Evolutionary conservation across 2,329 filamentous ascomycete genomes (phyloP).

Genomic region (Phyllosticta ampelicida): DNA sequence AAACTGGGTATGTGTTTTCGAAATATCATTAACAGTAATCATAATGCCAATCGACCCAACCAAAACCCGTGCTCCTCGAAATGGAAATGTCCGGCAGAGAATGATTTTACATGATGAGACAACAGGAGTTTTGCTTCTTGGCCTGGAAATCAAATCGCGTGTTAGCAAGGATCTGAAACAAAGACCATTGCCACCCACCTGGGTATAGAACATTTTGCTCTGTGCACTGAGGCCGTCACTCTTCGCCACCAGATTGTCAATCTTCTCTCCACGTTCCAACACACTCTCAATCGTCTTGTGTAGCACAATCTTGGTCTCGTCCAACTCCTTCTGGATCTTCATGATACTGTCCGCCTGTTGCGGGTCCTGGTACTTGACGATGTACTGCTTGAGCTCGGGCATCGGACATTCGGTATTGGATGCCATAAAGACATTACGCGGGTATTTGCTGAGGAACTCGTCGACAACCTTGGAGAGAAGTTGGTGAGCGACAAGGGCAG

Average conservation of each 20-base stretch:
- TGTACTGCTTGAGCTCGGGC: slow-evolving; percentile 70
- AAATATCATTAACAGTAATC: slow-evolving; percentile 10
- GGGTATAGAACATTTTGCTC: slow-evolving; percentile 95
- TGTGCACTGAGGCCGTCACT: slow-evolving; percentile 80
- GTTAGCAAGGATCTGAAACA: slow-evolving; percentile 7
- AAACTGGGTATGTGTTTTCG: slow-evolving; percentile 10
- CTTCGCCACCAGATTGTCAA: slow-evolving; percentile 87
- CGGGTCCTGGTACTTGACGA: slow-evolving; percentile 73
- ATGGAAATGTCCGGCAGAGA: slow-evolving; percentile 1
- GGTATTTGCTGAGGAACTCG: slow-evolving; percentile 71
- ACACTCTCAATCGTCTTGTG: slow-evolving; percentile 93
- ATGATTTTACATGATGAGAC: slow-evolving; percentile 39
- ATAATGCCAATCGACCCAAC: slow-evolving; percentile 7
- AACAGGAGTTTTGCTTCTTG: slow-evolving; percentile 53
- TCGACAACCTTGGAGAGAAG: slow-evolving; percentile 78
- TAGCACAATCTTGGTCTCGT: slow-evolving; percentile 93
- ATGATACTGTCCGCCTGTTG: slow-evolving; percentile 82
- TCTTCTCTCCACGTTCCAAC: slow-evolving; percentile 88
- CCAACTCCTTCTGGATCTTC: slow-evolving; percentile 92
- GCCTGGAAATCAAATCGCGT: slow-evolving; percentile 26
- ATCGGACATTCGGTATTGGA: slow-evolving; percentile 46
- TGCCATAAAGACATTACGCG: slow-evolving; percentile 54
- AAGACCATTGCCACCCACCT: slow-evolving; percentile 36
- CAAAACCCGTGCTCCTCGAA: slow-evolving; percentile 3
- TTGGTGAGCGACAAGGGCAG: slow-evolving; percentile 71